phyloP scores from a whole-genome alignment of 352 stramenopile species.

The Pythium pyrilobum region DNA sequence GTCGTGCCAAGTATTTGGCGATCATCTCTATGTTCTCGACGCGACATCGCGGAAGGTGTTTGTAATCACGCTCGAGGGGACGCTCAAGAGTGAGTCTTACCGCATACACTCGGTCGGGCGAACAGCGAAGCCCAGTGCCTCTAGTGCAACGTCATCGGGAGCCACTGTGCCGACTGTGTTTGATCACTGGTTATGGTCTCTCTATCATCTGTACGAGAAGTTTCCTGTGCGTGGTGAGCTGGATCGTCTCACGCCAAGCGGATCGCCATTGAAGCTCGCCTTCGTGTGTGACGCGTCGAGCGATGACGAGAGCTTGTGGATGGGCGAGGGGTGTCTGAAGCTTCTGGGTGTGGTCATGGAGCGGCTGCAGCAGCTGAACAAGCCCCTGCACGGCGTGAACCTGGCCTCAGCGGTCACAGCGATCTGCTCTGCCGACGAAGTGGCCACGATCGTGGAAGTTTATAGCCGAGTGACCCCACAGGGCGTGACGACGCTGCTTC shows the following conservation, averaged over 20 bases:
- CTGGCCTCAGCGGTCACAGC: neutral
- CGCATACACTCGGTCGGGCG: slow-evolving; percentile 28
- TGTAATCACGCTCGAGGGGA: slow-evolving; percentile 15
- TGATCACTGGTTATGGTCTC: slow-evolving; percentile 21
- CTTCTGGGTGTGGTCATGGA: slow-evolving; percentile 35
- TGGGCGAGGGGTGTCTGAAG: neutral
- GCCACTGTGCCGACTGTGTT: neutral
- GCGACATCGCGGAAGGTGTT: slow-evolving; percentile 16
- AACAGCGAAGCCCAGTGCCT: neutral
- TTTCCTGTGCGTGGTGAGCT: slow-evolving; percentile 24
- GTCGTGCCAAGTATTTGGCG: too few relatives aligned
- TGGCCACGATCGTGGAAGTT: neutral
- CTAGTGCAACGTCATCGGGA: slow-evolving; percentile 6
- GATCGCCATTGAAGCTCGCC: neutral
- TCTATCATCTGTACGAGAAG: slow-evolving; percentile 34
- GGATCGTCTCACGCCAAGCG: neutral
- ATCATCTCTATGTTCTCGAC: neutral
- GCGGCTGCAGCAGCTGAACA: slow-evolving; percentile 49
- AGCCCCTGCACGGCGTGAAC: slow-evolving; percentile 26
- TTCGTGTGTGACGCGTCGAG: neutral
- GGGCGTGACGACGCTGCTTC: slow-evolving; percentile 21
- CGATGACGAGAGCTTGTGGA: neutral
- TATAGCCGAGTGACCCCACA: neutral
- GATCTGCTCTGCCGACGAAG: neutral
- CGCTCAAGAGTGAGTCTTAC: slow-evolving; percentile 40